A percentile compares a stretch with the other conserved stretches of the same genome.
These are phyloP conservation scores for Incumbomyces delicatus DNA, from an alignment of 2,329 filamentous ascomycete species.

Conservation along the genomic window DNA sequence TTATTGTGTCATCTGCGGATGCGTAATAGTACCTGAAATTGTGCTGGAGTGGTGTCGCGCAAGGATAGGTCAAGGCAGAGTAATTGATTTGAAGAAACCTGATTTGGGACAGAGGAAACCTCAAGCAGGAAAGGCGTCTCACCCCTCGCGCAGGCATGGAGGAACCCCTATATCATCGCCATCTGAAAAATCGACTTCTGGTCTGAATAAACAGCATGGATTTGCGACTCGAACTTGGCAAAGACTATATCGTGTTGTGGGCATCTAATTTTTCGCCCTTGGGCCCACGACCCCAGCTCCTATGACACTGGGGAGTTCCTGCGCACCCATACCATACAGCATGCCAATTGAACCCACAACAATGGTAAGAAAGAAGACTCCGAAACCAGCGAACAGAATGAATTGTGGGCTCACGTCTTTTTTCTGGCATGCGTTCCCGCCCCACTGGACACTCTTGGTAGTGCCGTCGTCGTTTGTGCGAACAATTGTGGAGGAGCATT, in stretches of 20 bases:
- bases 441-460: conserved; percentile 63
- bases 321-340: conserved; percentile 72
- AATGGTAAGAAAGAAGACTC: conserved; percentile 57
- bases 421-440: conserved; percentile 80
- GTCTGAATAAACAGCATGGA: too few species aligned
- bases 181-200: too few species aligned
- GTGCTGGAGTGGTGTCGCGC: too few species aligned
- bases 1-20: too few species aligned
- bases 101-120: too few species aligned
- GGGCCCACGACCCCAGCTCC: conserved; percentile 80
- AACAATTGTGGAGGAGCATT: conserved; percentile 54
- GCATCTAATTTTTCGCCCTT: conserved; percentile 36
- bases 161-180: too few species aligned
- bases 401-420: conserved; percentile 80
- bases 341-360: conserved; percentile 64
- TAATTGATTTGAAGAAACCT: too few species aligned
- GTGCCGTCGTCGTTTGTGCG: conserved; percentile 37
- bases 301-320: conserved; percentile 86
- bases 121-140: too few species aligned
- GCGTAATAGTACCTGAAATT: too few species aligned
- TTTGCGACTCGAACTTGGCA: too few species aligned
- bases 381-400: conserved; percentile 72
- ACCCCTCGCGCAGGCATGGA: too few species aligned
- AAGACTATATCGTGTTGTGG: neutral
- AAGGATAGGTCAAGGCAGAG: too few species aligned